phyloP scores from a whole-genome alignment of 345 rosid genomes.

The Excoecaria cochinchinensis region DNA sequence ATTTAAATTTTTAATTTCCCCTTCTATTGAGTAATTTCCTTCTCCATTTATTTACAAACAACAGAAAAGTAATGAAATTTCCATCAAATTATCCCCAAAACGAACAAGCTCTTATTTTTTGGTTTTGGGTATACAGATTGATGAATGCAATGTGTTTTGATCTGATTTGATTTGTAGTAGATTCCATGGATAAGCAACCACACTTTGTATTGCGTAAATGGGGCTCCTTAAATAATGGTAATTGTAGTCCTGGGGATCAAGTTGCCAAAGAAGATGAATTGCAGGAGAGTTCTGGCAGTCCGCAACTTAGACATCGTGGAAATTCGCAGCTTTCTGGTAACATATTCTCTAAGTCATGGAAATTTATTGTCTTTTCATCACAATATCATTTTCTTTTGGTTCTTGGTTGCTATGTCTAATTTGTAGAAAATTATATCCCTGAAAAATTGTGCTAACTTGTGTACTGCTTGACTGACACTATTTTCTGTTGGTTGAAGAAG shows the following conservation, averaged over 20 bases:
- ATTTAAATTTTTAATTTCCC: no score
- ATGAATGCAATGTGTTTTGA: neutral
- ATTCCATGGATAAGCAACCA: conserved; percentile 42
- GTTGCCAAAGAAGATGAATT: conserved; percentile 33
- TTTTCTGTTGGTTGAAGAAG: conserved; percentile 31
- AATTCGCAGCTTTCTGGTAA: conserved; percentile 51
- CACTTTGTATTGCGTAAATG: conserved; percentile 65
- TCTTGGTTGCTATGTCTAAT: no score
- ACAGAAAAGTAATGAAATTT: no score
- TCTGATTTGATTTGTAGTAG: conserved; percentile 33
- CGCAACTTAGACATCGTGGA: conserved; percentile 49
- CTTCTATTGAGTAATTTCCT: no score
- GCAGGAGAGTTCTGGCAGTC: conserved; percentile 29
- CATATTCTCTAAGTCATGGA: conserved; percentile 5
- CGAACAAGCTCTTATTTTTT: neutral
- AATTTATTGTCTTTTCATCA: conserved; percentile 1
- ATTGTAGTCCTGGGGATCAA: conserved; percentile 28
- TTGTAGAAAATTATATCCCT: no score
- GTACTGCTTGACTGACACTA: neutral
- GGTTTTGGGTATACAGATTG: neutral
- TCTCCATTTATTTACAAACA: no score
- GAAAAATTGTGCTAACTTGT: neutral
- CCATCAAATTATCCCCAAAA: no score
- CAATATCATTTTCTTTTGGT: neutral
- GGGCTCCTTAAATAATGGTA: conserved; percentile 46